These are phyloP conservation scores for Aristolochia contorta DNA, from an alignment of 164 flowering plant species.

Conservation along the genomic window DNA sequence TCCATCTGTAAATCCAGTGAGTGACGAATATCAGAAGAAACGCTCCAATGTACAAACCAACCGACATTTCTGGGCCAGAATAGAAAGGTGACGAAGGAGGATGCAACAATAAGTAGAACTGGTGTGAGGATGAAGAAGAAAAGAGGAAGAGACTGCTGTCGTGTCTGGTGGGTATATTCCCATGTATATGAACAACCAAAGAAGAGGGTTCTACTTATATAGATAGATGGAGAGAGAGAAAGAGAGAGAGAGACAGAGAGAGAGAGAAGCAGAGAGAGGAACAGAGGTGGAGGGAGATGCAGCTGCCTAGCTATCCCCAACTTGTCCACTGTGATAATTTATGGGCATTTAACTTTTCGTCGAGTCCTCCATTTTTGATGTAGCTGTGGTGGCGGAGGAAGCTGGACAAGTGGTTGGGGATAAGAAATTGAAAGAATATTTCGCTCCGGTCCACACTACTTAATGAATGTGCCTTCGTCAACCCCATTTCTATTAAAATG, in stretches of 20 bases:
- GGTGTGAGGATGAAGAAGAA: too few species aligned
- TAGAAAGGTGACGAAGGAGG: too few species aligned
- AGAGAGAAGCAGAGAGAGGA: too few species aligned
- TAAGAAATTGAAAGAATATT: constrained; percentile 23
- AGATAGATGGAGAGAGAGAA: constrained; percentile 8
- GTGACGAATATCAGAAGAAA: constrained; percentile 17
- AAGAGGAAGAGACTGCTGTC: constrained; percentile 6
- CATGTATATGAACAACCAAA: too few species aligned
- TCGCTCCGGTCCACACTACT: constrained; percentile 10
- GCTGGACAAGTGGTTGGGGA: constrained; percentile 42
- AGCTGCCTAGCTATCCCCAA: constrained; percentile 31
- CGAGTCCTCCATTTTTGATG: constrained; percentile 6
- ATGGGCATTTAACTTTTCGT: background rate
- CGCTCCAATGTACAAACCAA: constrained; percentile 14
- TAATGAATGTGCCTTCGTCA: constrained; percentile 27
- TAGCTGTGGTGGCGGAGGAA: constrained; percentile 26
- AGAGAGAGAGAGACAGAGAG: constrained; percentile 15
- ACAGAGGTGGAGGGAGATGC: too few species aligned
- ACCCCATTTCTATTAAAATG: constrained; percentile 19
- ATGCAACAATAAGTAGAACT: background rate
- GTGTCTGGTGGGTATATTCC: background rate
- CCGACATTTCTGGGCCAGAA: too few species aligned
- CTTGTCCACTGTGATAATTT: constrained; percentile 8
- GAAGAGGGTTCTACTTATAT: constrained; percentile 1
- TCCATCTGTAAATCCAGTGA: constrained; percentile 30